Percentiles rank a stretch among this genome's conserved stretches.
These are phyloP conservation scores for Hemisphaericaspora subhashii DNA, from an alignment of 1,139 yeast species.

Conservation along the genomic window DNA sequence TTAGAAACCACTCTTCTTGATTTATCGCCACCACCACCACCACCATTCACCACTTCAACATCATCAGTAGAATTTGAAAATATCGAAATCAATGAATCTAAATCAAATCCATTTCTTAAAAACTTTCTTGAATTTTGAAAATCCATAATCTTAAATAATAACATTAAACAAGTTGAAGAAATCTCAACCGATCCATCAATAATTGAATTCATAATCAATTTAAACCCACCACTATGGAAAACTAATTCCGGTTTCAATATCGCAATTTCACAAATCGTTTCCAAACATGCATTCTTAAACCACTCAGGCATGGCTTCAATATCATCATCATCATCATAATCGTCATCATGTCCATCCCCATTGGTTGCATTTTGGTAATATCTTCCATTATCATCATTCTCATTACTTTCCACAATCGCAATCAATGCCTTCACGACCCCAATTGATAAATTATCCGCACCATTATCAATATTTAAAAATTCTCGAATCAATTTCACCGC, in stretches of 20 bases:
- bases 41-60: no score
- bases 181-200: constrained; percentile 64
- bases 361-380: constrained; percentile 1
- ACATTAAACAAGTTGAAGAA: constrained; percentile 54
- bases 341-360: not conserved
- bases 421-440: constrained; percentile 75
- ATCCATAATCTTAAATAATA: constrained; percentile 62
- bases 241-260: constrained; percentile 61
- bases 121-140: constrained; percentile 55
- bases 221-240: constrained; percentile 64
- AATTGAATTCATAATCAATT: constrained; percentile 55
- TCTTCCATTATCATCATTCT: constrained; percentile 13
- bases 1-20: constrained; percentile 11
- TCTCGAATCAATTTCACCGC: constrained; percentile 72
- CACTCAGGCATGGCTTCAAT: constrained; percentile 33
- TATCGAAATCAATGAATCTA: constrained; percentile 62
- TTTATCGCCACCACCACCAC: not conserved
- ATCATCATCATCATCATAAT: not conserved
- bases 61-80: constrained; percentile 35
- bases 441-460: constrained; percentile 55
- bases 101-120: constrained; percentile 62
- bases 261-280: constrained; percentile 73
- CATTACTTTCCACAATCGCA: constrained; percentile 61
- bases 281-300: constrained; percentile 55
- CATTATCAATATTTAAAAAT: constrained; percentile 58